Conservation (phyloP, 1,284 basidiomycete genomes). For the Porodaedalea pini region DNA sequence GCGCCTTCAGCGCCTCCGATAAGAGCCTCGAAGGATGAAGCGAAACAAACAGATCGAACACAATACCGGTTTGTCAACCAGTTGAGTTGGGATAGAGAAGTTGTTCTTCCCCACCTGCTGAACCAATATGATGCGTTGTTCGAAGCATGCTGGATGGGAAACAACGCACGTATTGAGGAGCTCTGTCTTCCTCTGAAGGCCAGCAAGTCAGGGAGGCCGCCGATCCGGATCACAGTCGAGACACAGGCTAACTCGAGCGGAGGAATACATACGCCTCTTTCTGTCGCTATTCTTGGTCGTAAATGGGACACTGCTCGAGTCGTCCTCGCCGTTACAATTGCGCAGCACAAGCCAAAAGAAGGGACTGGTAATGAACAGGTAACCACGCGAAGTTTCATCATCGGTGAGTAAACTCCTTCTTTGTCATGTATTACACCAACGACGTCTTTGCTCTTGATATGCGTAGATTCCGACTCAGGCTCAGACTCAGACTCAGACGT, state of each 20-base stretch:
- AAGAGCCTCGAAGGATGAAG: not conserved
- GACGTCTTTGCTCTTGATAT: not conserved
- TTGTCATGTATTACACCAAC: slow-evolving; percentile 1
- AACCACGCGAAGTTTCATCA: slow-evolving; percentile 30
- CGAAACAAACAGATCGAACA: not conserved
- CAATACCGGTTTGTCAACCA: slow-evolving; percentile 2
- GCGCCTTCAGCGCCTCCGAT: not conserved
- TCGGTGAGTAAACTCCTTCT: slow-evolving; percentile 31
- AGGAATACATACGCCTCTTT: slow-evolving; percentile 44
- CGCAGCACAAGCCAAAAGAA: slow-evolving; percentile 46
- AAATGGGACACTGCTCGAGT: slow-evolving; percentile 53
- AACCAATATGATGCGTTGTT: slow-evolving; percentile 27
- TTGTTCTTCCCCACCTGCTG: slow-evolving; percentile 9
- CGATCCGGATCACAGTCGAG: slow-evolving; percentile 43
- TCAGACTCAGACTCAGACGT: slow-evolving; percentile 38
- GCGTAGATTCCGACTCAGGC: slow-evolving; percentile 28
- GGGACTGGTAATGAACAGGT: slow-evolving; percentile 32
- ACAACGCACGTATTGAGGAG: slow-evolving; percentile 45
- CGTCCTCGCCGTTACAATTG: slow-evolving; percentile 47
- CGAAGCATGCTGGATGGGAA: slow-evolving; percentile 48
- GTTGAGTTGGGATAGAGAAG: not conserved
- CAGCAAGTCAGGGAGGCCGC: slow-evolving; percentile 26
- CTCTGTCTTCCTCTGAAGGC: slow-evolving; percentile 44
- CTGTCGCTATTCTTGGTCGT: slow-evolving; percentile 43
- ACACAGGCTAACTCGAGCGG: not conserved